Percentiles rank a stretch among this genome's conserved stretches.
phyloP scores from a whole-genome alignment of 441 rosid genomes.

The Dalechampia spathulata region DNA sequence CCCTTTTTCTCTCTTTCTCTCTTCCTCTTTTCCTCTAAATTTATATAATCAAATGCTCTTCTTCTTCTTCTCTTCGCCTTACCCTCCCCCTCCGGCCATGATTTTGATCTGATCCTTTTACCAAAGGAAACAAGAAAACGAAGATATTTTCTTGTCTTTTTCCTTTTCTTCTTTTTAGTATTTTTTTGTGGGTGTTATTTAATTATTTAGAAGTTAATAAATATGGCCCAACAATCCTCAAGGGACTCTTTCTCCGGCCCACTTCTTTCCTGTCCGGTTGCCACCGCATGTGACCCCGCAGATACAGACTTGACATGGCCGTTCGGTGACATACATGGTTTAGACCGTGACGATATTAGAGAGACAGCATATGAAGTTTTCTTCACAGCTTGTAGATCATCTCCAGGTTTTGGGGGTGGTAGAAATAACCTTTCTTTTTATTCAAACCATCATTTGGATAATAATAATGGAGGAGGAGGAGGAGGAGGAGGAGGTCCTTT shows the following conservation, averaged over 20 bases:
- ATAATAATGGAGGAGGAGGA: slow-evolving; percentile 31
- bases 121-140: neutral
- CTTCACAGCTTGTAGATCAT: slow-evolving; percentile 82
- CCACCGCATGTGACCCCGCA: slow-evolving; percentile 21
- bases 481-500: slow-evolving; percentile 32
- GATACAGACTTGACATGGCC: slow-evolving; percentile 64
- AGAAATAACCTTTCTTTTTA: slow-evolving; percentile 53
- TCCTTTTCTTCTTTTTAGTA: no score
- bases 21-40: neutral
- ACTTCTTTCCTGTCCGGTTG: slow-evolving; percentile 12
- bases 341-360: slow-evolving; percentile 59
- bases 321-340: slow-evolving; percentile 46
- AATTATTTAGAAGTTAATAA: no score
- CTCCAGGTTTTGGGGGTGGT: slow-evolving; percentile 80
- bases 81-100: slow-evolving; percentile 36
- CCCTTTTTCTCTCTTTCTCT: slow-evolving; percentile 7
- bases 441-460: slow-evolving; percentile 22
- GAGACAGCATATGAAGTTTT: slow-evolving; percentile 85
- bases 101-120: slow-evolving; percentile 14
- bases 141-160: no score
- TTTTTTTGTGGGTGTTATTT: no score
- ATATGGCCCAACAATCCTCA: slow-evolving; percentile 46
- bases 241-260: slow-evolving; percentile 40
- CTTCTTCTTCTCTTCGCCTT: slow-evolving; percentile 32
- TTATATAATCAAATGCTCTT: no score